These are phyloP conservation scores for Diplodia scrobiculata DNA, from an alignment of 2,329 filamentous ascomycete species.

Conservation along the genomic window DNA sequence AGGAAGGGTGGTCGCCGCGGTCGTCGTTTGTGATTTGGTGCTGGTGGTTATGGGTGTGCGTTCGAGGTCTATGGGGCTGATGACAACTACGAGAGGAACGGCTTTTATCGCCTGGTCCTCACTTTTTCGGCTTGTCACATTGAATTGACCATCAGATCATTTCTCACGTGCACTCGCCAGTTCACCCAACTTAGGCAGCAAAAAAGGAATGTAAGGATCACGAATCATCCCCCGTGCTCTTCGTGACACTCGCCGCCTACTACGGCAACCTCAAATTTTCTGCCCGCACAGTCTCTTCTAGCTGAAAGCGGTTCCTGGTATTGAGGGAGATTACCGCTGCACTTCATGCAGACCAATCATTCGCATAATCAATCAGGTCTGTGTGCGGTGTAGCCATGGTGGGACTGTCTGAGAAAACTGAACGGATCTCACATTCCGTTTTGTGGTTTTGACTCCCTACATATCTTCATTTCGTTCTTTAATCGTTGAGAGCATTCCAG, in stretches of 20 bases:
- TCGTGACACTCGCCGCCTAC: slow-evolving; percentile 1
- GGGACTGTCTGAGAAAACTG: slow-evolving; percentile 56
- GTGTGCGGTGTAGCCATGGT: slow-evolving; percentile 55
- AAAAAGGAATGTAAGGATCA: slow-evolving; percentile 27
- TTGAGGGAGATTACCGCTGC: slow-evolving; percentile 41
- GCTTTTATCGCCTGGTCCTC: slow-evolving; percentile 65
- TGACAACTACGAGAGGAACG: slow-evolving; percentile 72
- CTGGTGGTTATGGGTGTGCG: slow-evolving; percentile 56
- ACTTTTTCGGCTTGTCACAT: slow-evolving; percentile 58
- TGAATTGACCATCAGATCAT: slow-evolving; percentile 28
- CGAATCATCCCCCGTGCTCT: slow-evolving; percentile 13
- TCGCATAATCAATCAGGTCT: slow-evolving; percentile 52
- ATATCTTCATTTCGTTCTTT: slow-evolving; percentile 43
- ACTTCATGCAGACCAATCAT: slow-evolving; percentile 53
- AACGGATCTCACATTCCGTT: slow-evolving; percentile 58
- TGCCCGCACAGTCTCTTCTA: slow-evolving; percentile 55
- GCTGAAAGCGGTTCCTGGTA: slow-evolving; percentile 41
- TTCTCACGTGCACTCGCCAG: slow-evolving; percentile 29
- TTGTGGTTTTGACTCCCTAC: slow-evolving; percentile 68
- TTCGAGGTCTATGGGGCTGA: slow-evolving; percentile 30
- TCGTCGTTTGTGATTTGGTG: slow-evolving; percentile 89
- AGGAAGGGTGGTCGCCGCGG: slow-evolving; percentile 99
- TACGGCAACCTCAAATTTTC: slow-evolving; percentile 59
- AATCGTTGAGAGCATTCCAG: neutral
- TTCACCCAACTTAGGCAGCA: slow-evolving; percentile 24